These are phyloP conservation scores for Hemileccinum rubropunctum DNA, from an alignment of 768 basidiomycete genomes.

Conservation along the genomic window DNA sequence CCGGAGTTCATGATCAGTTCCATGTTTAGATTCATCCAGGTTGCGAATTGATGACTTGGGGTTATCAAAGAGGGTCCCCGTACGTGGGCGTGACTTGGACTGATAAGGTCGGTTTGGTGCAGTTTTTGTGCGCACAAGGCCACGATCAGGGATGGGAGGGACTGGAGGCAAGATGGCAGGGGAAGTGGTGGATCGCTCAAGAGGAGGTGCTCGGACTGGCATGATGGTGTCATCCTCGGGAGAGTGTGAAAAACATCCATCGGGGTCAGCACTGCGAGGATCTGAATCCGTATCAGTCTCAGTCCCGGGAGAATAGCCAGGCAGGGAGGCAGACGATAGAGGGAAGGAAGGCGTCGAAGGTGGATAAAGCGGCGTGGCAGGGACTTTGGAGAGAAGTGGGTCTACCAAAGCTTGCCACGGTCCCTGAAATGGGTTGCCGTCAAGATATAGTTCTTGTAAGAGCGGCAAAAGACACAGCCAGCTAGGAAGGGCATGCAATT, in stretches of 20 bases:
- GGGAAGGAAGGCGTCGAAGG: constrained; percentile 64
- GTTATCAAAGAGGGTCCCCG: constrained; percentile 25
- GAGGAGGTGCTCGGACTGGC: constrained; percentile 53
- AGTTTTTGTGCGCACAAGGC: constrained; percentile 70
- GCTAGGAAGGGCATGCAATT: constrained; percentile 83
- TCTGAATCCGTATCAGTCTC: constrained; percentile 58
- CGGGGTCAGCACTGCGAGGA: constrained; percentile 39
- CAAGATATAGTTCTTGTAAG: constrained; percentile 86
- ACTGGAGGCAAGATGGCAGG: constrained; percentile 36
- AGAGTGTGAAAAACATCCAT: constrained; percentile 25
- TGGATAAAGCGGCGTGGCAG: constrained; percentile 60
- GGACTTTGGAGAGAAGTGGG: constrained; percentile 68
- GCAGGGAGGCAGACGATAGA: constrained; percentile 44
- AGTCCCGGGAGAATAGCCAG: constrained; percentile 43
- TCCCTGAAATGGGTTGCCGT: constrained; percentile 93
- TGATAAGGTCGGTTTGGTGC: constrained; percentile 60
- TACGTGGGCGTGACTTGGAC: constrained; percentile 41
- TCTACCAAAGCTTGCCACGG: constrained; percentile 90
- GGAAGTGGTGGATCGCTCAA: constrained; percentile 51
- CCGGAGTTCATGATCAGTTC: constrained; percentile 60
- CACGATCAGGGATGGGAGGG: constrained; percentile 32
- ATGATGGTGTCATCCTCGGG: constrained; percentile 74
- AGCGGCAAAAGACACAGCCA: constrained; percentile 90
- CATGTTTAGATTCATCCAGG: constrained; percentile 41
- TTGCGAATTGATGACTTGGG: constrained; percentile 13